Base-by-base conservation (phyloP, 192 early-diverging fungal species). In the Coemansia reversa region DNA sequence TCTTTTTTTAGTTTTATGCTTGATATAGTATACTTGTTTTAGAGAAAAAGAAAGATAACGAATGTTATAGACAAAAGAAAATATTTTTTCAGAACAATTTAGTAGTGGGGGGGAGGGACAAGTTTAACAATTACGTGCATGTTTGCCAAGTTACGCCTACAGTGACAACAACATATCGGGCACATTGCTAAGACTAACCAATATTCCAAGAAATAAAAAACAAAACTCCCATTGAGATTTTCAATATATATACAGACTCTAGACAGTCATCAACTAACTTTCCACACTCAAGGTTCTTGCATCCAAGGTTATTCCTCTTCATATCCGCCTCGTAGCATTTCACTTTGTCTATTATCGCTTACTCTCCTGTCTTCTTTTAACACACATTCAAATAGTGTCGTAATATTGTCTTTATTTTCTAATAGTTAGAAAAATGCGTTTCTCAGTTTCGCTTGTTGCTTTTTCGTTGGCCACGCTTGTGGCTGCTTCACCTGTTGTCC, bases 361-460 rank as follows among this genome's bases (percentile, higher is more conserved):
- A 30, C 50, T 9, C 30, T 5, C 49, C 45, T 11, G 5, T 49
- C 5, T 30, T 50, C 60, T 24, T 8, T n/a, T 56, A 12, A 8
- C 55, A 2, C 56, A 27, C 33, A 48, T 55, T 66, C 49, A 29
- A n/a, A 25, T 18, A 51, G 24, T 32, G 24, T 61, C 49, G 20
- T 54, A 27, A 12, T 32, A 32, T 32, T 32, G 7, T 32, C 3
- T 22, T 16, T 8, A 54, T 54, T 42, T 55, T 14, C 32, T 56
- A 30, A 9, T 27, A 24, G 25, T 29, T 27, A 54, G 52, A 66
- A 72, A 65, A 60, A 72, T 72, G 70, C 70, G 70, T 20, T 55
- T 72, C 62, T 66, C 70, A 16, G 65, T 59, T 3, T 66, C 70
- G 32, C 24, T 66, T 52, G 29, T 60, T 29, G 63, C 70, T 3